Evolutionary conservation across 768 basidiomycete genomes (phyloP), one percentile per base, ranked within the genome.

Genomic region (Flagelloscypha sp.): DNA sequence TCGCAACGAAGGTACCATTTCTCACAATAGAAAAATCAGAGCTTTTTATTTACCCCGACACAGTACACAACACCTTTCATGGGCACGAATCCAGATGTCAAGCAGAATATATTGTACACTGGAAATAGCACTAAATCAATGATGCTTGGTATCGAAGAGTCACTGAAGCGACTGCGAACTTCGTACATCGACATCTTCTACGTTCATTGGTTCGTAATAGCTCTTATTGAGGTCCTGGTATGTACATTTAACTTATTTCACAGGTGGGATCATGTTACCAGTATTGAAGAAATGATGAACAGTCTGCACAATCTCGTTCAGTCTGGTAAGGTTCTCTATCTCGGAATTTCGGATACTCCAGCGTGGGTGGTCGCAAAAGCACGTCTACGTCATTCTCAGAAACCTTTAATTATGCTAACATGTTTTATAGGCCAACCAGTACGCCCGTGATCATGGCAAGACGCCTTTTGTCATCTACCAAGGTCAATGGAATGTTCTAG

Each of bases 281-380:
- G 58, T 11, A 58, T 79, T 30, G 67, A 71, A 46, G 76, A 80
- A 50, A 53, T 77, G 24, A 74, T 79, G 73, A 61, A 64, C 25
- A 51, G 59, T 13, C 48, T 72, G 8, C 61, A 70, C 46, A 52
- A 59, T 29, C 39, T 69, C 15, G 65, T 70, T 38, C 50, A 36
- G 11, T 34, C 48, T 6, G 63, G 66, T 28, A 68, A 70, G 43
- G 62, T 67, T 9, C 54, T 66, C 12, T 65, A 67, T 44, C 54
- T 63, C 43, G 48, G 47, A 10, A 43, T 48, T 22, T 49, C 47
- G 8, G 57, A 61, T 32, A 44, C 48, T 9, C 61, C 62, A 1
- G 64, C 62, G 6, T 65, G 62, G 61, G 31, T 63, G 8, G 63
- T 64, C 11, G 28, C 56, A 18, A 48, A 50, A 25, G 56, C 57